Percentiles rank a stretch among this genome's conserved stretches.
phyloP scores from a whole-genome alignment of 2,329 filamentous ascomycete genomes.

The Parascedosporium putredinis region DNA sequence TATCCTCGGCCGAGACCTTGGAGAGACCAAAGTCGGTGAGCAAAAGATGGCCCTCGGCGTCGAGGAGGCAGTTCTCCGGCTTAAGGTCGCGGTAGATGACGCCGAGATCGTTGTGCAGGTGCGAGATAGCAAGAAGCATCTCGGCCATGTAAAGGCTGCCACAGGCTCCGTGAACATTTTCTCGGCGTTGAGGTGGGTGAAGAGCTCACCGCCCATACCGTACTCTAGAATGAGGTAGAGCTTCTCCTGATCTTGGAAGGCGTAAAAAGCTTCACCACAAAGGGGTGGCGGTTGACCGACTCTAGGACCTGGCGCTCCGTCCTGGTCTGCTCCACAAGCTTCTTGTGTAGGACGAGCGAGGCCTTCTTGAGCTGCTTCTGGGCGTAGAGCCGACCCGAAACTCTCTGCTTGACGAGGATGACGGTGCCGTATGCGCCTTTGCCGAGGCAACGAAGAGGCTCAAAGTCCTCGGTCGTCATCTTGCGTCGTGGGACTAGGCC shows the following conservation, averaged over 20 bases:
- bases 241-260: slow-evolving; percentile 96
- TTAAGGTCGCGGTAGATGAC: slow-evolving; percentile 97
- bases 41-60: slow-evolving; percentile 81
- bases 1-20: slow-evolving; percentile 70
- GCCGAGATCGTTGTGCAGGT: slow-evolving; percentile 83
- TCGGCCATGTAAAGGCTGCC: slow-evolving; percentile 98
- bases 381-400: slow-evolving; percentile 81
- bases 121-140: slow-evolving; percentile 87
- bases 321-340: slow-evolving; percentile 92
- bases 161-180: slow-evolving; percentile 89
- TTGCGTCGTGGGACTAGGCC: slow-evolving; percentile 55
- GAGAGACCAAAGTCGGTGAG: slow-evolving; percentile 95
- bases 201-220: slow-evolving; percentile 91
- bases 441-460: slow-evolving; percentile 80
- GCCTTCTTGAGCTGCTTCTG: slow-evolving; percentile 99
- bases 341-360: slow-evolving; percentile 88
- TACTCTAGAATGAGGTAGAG: slow-evolving; percentile 97
- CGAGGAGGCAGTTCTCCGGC: slow-evolving; percentile 92
- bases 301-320: slow-evolving; percentile 92
- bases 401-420: slow-evolving; percentile 77
- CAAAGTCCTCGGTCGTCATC: slow-evolving; percentile 87
- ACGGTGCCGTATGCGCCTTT: slow-evolving; percentile 97
- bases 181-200: slow-evolving; percentile 86
- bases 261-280: slow-evolving; percentile 95
- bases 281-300: slow-evolving; percentile 91